A percentile compares a stretch with the other conserved stretches of the same genome.
Evolutionary conservation across 371 early-diverging fungal genomes (phyloP).

Genomic region (Furculomyces boomerangus): DNA sequence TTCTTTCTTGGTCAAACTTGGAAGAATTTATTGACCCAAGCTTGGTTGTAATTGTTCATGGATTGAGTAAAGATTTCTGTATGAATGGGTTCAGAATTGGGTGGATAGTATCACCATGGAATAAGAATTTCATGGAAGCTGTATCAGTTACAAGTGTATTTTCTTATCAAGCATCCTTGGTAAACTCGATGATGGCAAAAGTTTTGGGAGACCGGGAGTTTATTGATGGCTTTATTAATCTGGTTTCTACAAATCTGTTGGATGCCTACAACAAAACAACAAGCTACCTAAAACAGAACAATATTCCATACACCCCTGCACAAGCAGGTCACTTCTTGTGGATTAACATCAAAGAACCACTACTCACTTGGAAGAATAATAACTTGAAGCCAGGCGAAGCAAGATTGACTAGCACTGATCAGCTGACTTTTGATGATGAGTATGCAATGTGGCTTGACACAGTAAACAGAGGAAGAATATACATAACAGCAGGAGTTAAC

Average conservation of each 20-base stretch:
- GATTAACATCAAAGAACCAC: slow-evolving; percentile 27
- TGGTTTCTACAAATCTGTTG: slow-evolving; percentile 32
- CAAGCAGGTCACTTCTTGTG: slow-evolving; percentile 51
- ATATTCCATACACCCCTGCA: slow-evolving; percentile 32
- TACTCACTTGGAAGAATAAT: slow-evolving; percentile 6
- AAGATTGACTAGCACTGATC: slow-evolving; percentile 6
- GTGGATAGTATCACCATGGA: slow-evolving; percentile 39
- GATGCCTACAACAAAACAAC: slow-evolving; percentile 26
- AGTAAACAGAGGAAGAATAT: slow-evolving; percentile 30
- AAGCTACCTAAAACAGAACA: slow-evolving; percentile 21
- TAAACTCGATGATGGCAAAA: slow-evolving; percentile 32
- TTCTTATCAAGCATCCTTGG: slow-evolving; percentile 32
- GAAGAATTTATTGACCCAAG: slow-evolving; percentile 37
- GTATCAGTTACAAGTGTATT: slow-evolving; percentile 29
- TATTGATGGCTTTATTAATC: slow-evolving; percentile 35
- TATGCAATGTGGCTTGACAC: slow-evolving; percentile 19
- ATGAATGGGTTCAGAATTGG: slow-evolving; percentile 51
- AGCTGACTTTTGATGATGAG: slow-evolving; percentile 19
- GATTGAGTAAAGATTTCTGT: slow-evolving; percentile 61
- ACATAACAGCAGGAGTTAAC: slow-evolving; percentile 37
- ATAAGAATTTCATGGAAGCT: slow-evolving; percentile 23
- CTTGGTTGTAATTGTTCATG: slow-evolving; percentile 49
- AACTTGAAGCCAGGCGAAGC: slow-evolving; percentile 1
- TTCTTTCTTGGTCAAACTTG: slow-evolving; percentile 32
- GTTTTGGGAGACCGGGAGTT: slow-evolving; percentile 33